Conservation (phyloP, 202 grass and related monocot genomes). For the Carex arenaria region DNA sequence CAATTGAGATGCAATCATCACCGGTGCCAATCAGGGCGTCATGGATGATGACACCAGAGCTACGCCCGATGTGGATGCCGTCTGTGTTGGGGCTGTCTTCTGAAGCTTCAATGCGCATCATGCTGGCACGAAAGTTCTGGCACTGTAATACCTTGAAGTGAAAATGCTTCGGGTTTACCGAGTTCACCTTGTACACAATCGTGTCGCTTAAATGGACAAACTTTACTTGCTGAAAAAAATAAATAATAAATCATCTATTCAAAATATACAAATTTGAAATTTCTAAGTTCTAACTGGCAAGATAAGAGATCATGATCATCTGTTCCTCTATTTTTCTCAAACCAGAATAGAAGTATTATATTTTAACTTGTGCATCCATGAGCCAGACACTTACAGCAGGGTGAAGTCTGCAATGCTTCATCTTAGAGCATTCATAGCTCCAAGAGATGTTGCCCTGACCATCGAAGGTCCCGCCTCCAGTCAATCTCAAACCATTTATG, state of each 20-base stretch:
- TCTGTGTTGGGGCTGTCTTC: conserved; percentile 60
- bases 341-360: no score
- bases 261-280: no score
- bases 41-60: conserved; percentile 28
- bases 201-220: conserved; percentile 41
- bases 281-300: no score
- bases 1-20: conserved; percentile 67
- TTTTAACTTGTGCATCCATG: background rate
- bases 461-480: conserved; percentile 49
- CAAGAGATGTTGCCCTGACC: conserved; percentile 68
- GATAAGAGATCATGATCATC: no score
- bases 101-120: conserved; percentile 31
- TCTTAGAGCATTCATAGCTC: conserved; percentile 44
- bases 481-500: conserved; percentile 38
- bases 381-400: conserved; percentile 37
- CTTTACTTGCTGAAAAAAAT: conserved; percentile 33
- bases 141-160: conserved; percentile 39
- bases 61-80: conserved; percentile 60
- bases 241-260: no score
- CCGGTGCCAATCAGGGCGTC: conserved; percentile 37
- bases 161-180: conserved; percentile 74
- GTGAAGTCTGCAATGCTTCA: conserved; percentile 56
- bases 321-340: no score
- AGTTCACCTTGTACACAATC: conserved; percentile 32
- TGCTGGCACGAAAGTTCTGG: conserved; percentile 21